Base-by-base conservation (phyloP, 2,329 filamentous ascomycete genomes). In the Cladosporium sp. region DNA sequence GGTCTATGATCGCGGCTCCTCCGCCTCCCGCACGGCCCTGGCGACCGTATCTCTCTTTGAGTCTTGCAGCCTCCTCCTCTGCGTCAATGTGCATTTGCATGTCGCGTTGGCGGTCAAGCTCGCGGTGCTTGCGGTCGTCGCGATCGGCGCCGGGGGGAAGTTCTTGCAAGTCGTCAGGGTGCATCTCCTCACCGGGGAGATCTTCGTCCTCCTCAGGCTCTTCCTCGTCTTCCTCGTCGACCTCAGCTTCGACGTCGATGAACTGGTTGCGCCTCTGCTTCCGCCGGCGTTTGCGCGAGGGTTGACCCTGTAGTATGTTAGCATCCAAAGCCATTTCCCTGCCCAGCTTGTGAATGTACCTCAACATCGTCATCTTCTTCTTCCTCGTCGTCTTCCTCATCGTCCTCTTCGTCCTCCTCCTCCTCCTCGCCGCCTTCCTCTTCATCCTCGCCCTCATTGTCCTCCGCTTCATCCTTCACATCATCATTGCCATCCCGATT, bases 221-320 rank as follows among this genome's bases (percentile, higher is more conserved):
- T 60, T 89, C 87, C 62, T 95, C 90, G 63, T 95, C 90, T 58
- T 95, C 84, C 54, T 87, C 93, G 66, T 97, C 93, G 61, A 98
- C 93, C 73, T 96, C 93, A 69, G 93, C 93, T 77, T 98, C 93
- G 65, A 92, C 89, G 83, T 98, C 93, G 73, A 98, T 84, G 82
- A 96, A 96, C 65, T 86, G 85, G 62, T 89, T 88, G 58, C 89
- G 83, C 59, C 81, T 80, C 59, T 87, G 83, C 68, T 82, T 83
- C 69, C 84, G 85, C 66, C 78, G 73, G 54, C 91, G 87, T 72
- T 97, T 97, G 63, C 86, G 82, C 63, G 86, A 82, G 53, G 88
- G 87, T 65, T 89, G 82, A 54, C 78, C 79, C 79, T 50, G 10
- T 41, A 84, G 61, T 33, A 51, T 35, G 38, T 48, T 35, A 56